These are phyloP conservation scores for Butyriboletus appendiculatus DNA, from an alignment of 1,284 basidiomycete species.

Conservation along the genomic window DNA sequence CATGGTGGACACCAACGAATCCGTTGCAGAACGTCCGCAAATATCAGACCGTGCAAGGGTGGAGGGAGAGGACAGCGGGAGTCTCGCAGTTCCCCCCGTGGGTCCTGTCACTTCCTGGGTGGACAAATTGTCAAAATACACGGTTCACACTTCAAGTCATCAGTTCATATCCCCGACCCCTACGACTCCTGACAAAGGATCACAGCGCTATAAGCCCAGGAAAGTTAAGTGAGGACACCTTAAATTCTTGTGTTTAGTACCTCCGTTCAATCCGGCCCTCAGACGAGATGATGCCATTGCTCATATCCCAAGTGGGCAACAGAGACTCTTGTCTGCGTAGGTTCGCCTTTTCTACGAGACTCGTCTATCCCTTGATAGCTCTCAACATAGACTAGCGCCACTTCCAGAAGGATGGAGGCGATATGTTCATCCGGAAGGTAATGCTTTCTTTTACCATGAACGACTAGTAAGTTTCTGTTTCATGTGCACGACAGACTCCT, in stretches of 20 bases:
- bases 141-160: neutral
- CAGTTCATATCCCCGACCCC: neutral
- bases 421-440: conserved; percentile 19
- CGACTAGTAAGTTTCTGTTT: conserved; percentile 6
- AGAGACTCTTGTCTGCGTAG: neutral
- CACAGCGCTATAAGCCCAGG: conserved; percentile 10
- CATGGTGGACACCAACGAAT: neutral
- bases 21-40: neutral
- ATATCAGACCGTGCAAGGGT: neutral
- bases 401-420: conserved; percentile 5
- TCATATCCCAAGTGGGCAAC: neutral
- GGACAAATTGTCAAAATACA: neutral
- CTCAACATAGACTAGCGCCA: conserved; percentile 1
- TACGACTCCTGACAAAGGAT: conserved; percentile 10
- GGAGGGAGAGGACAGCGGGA: neutral
- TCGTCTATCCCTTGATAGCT: neutral
- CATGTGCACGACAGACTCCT: no score
- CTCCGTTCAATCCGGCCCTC: no score
- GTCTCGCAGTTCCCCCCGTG: conserved; percentile 3
- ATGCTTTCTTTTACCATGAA: conserved; percentile 9
- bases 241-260: neutral
- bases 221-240: neutral
- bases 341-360: neutral
- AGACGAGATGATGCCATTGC: no score
- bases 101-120: neutral